Evolutionary conservation across 441 rosid species (phyloP), one percentile per base, ranked within the genome.

Genomic region (Euphorbia celastroides): DNA sequence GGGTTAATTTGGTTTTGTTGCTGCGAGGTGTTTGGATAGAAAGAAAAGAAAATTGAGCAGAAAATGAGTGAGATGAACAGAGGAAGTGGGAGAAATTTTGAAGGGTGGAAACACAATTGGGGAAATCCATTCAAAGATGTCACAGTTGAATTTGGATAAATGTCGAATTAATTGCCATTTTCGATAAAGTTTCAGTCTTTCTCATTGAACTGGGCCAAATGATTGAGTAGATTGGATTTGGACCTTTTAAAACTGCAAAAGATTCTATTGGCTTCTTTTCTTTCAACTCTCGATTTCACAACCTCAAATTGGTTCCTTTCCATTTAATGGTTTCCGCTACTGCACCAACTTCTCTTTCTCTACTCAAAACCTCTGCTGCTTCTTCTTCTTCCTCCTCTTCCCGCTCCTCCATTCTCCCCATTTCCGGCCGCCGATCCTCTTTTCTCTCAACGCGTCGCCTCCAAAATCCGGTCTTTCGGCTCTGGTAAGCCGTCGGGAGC

Each of bases 351-450:
- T 32, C 88, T 9, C 70, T 85, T 38, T 84, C 87, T 58, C 84
- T 84, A 75, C 85, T 87, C 61, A 83, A 83, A 58, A 48, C 86
- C 63, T 27, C 91, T 34, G 59, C 75, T 36, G 30, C 84, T 12
- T 54, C 70, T 46, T 23, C 83, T 19, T 64, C 85, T 38, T 30
- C 72, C 25, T 68, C 77, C 48, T 31, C 75, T 28, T 66, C 69
- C 14, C 77, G 73, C 68, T 19, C 60, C 59, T 28, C 73, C 69
- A 17, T 60, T 62, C 72, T 67, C 48, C 72, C 75, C 51, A 0
- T 87, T 88, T 72, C 69, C 87, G 27, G 77, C 92, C 12, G 78
- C 85, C 2, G 90, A 86, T 72, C 77, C 83, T 0, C 72, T 74
- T 30, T 70, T 85, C 70, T 60, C 82, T 44, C 52, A 61, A 71